These are phyloP conservation scores for Ceratobasidium theobromae DNA, from an alignment of 1,284 basidiomycete species.

Conservation along the genomic window DNA sequence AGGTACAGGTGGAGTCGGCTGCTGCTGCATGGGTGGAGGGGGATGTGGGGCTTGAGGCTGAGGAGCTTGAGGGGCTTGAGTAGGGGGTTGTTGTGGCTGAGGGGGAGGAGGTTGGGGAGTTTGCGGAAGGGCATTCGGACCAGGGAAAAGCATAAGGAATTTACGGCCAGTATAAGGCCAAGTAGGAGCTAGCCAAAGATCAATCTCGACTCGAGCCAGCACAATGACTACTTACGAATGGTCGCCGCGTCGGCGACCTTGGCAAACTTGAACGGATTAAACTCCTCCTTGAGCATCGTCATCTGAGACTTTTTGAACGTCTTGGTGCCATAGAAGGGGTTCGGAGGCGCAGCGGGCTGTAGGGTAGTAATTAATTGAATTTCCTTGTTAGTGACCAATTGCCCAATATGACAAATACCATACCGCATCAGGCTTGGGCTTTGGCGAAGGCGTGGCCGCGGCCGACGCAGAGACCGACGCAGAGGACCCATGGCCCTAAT, in stretches of 20 bases:
- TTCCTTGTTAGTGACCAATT: not conserved
- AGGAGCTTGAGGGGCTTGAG: constrained; percentile 25
- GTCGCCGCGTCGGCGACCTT: constrained; percentile 74
- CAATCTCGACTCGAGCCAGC: not conserved
- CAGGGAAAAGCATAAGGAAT: constrained; percentile 71
- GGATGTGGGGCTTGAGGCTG: constrained; percentile 7
- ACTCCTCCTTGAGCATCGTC: constrained; percentile 88
- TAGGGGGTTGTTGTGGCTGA: constrained; percentile 30
- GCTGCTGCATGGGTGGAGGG: constrained; percentile 25
- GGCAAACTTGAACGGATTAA: constrained; percentile 88
- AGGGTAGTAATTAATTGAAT: not conserved
- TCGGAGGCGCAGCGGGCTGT: constrained; percentile 48
- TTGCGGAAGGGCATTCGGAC: constrained; percentile 44
- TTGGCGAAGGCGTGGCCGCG: constrained; percentile 59
- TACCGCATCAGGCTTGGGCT: constrained; percentile 55
- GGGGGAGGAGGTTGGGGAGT: constrained; percentile 50
- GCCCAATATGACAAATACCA: constrained; percentile 34
- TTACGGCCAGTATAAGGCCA: constrained; percentile 92
- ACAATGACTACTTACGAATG: constrained; percentile 58
- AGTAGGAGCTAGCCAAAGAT: constrained; percentile 53
- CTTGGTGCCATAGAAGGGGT: constrained; percentile 86
- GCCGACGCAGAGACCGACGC: constrained; percentile 32
- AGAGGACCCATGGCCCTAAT: constrained; percentile 20
- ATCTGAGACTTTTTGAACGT: constrained; percentile 67
- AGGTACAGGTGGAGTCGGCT: constrained; percentile 45